Percentiles rank a stretch among this genome's conserved stretches.
Conservation (phyloP, 768 basidiomycete species). For the Cystobasidium onofrii region DNA sequence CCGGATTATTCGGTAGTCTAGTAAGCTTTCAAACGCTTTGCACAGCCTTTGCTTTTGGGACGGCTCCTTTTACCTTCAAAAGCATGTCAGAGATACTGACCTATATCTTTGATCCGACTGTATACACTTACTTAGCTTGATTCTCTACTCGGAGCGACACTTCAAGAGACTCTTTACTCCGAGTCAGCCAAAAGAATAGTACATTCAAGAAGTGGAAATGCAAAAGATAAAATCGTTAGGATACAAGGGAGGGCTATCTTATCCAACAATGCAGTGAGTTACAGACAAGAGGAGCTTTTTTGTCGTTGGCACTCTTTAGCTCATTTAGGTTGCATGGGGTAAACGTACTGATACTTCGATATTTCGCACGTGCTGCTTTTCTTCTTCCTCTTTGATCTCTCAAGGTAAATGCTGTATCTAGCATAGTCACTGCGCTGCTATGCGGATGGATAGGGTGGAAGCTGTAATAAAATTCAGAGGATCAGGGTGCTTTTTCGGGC, state of each 20-base stretch:
- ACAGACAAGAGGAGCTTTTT: too few species aligned
- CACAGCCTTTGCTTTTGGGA: neutral
- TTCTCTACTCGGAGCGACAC: slow-evolving; percentile 25
- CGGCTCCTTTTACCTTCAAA: neutral
- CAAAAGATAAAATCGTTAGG: neutral
- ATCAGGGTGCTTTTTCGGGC: too few species aligned
- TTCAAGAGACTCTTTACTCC: slow-evolving; percentile 27
- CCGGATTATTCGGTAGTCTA: slow-evolving; percentile 12
- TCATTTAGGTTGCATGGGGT: too few species aligned
- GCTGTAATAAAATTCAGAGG: neutral
- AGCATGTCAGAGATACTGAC: too few species aligned
- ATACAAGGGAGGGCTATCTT: slow-evolving; percentile 3
- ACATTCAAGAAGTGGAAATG: neutral
- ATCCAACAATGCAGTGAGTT: slow-evolving; percentile 14
- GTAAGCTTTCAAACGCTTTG: too few species aligned
- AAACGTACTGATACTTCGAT: too few species aligned
- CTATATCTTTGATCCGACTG: too few species aligned
- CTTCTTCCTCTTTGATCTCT: neutral
- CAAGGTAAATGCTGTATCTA: slow-evolving; percentile 16
- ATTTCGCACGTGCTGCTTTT: too few species aligned
- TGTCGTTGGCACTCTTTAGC: too few species aligned
- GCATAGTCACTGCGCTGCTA: neutral
- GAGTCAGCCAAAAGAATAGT: slow-evolving; percentile 25
- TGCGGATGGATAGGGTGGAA: neutral
- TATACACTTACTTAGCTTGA: neutral